Evolutionary conservation across 495 filamentous ascomycete species (phyloP).

Genomic region (Evernia prunastri): DNA sequence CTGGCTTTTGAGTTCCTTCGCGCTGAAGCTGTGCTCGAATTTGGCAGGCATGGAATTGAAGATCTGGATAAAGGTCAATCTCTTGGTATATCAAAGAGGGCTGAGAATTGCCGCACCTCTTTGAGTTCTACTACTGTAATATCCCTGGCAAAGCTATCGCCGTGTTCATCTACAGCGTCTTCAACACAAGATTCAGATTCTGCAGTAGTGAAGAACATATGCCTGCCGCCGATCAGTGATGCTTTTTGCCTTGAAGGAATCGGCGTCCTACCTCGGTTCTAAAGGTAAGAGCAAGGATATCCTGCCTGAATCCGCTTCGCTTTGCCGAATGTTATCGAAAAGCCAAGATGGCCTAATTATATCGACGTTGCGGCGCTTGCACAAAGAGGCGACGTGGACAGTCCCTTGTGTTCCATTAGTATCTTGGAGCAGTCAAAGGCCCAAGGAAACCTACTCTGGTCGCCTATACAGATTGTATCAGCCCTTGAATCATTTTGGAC

Average conservation of each 20-base stretch:
- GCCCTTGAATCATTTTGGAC: conserved; percentile 60
- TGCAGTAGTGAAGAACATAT: conserved; percentile 51
- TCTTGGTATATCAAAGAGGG: conserved; percentile 13
- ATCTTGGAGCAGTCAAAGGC: not conserved
- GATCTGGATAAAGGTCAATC: conserved; percentile 25
- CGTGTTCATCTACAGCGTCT: conserved; percentile 62
- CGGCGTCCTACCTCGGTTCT: conserved; percentile 55
- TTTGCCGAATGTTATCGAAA: conserved; percentile 68
- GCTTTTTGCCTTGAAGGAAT: not conserved
- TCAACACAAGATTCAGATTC: conserved; percentile 41
- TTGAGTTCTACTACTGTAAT: conserved; percentile 58
- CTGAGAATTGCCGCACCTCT: conserved; percentile 31
- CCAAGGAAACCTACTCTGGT: conserved; percentile 49
- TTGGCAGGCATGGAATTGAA: conserved; percentile 41
- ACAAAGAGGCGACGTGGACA: conserved; percentile 78
- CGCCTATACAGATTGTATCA: conserved; percentile 65
- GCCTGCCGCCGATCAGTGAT: conserved; percentile 29
- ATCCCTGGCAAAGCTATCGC: conserved; percentile 79
- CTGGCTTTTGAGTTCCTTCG: conserved; percentile 42
- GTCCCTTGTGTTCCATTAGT: conserved; percentile 42
- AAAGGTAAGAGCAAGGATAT: conserved; percentile 57
- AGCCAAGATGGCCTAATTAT: conserved; percentile 81
- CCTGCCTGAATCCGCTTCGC: conserved; percentile 52
- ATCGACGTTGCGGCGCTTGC: conserved; percentile 59
- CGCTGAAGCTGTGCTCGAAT: conserved; percentile 28